phyloP scores from a whole-genome alignment of 495 filamentous ascomycete species.

The Hamigera avellanea region DNA sequence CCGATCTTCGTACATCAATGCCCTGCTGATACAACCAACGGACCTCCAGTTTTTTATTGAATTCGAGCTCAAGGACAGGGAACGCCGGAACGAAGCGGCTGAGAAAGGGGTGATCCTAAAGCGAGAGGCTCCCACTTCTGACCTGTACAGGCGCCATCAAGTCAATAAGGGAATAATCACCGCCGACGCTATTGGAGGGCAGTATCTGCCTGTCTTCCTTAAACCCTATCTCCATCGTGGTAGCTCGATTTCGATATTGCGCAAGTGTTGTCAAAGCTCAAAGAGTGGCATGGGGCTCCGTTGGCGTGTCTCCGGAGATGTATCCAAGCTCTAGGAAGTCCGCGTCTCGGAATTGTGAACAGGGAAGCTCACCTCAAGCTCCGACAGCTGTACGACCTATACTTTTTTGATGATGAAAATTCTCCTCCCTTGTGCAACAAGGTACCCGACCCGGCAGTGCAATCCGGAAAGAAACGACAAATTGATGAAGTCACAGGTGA shows the following conservation, averaged over 20 bases:
- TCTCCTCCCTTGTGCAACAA: not conserved
- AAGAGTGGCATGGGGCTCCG: not conserved
- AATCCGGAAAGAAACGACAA: not conserved
- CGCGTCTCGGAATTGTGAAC: not conserved
- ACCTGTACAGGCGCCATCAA: not conserved
- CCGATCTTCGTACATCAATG: too few relatives aligned
- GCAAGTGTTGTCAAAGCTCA: not conserved
- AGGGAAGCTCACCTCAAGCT: not conserved
- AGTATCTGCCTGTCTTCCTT: not conserved
- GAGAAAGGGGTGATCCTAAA: not conserved
- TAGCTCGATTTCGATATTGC: not conserved
- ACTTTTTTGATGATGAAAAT: constrained; percentile 1
- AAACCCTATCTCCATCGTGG: not conserved
- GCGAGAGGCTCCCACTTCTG: not conserved
- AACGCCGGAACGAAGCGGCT: not conserved
- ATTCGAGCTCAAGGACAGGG: constrained; percentile 6
- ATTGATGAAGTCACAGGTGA: not conserved
- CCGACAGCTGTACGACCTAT: not conserved
- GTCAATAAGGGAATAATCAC: not conserved
- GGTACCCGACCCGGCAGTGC: not conserved
- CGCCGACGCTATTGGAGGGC: not conserved
- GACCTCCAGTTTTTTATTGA: constrained; percentile 7
- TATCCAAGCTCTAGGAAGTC: not conserved
- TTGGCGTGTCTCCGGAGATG: not conserved
- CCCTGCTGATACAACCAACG: too few relatives aligned